phyloP scores from a whole-genome alignment of 306 rosid genomes.

The Medicago lupulina region DNA sequence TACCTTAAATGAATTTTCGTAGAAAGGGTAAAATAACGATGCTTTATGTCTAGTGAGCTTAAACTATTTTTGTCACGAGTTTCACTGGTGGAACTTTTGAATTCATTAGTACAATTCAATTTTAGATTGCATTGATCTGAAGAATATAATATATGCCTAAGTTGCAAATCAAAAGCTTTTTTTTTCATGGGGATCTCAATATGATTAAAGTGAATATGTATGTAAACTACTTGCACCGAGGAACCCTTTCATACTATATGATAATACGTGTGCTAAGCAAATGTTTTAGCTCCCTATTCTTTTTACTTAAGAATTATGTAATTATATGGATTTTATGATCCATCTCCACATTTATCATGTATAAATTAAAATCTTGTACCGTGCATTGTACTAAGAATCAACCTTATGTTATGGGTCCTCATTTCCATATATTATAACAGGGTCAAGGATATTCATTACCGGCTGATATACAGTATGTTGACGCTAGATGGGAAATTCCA shows the following conservation, averaged over 20 bases:
- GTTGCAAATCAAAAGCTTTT: neutral
- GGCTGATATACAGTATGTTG: conserved; percentile 92
- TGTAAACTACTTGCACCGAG: neutral
- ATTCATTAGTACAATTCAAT: neutral
- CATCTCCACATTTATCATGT: neutral
- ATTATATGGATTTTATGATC: conserved; percentile 17
- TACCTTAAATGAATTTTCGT: neutral
- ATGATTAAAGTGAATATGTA: conserved; percentile 2
- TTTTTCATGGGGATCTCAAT: conserved; percentile 1
- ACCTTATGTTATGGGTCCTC: conserved; percentile 8
- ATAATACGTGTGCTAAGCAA: neutral
- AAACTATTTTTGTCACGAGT: neutral
- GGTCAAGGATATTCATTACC: conserved; percentile 94
- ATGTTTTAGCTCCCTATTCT: neutral
- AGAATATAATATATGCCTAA: neutral
- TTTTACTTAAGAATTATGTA: neutral
- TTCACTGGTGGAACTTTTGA: neutral
- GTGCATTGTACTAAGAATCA: conserved; percentile 12
- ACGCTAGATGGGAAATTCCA: conserved; percentile 85
- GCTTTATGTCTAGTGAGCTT: neutral
- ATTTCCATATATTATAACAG: conserved; percentile 51
- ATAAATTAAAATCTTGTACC: conserved; percentile 1
- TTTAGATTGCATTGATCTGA: neutral
- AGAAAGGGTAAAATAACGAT: neutral
- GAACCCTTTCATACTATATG: neutral